Evolutionary conservation across 140 eudicot genomes (phyloP).

Genomic region (Cichorium intybus): DNA sequence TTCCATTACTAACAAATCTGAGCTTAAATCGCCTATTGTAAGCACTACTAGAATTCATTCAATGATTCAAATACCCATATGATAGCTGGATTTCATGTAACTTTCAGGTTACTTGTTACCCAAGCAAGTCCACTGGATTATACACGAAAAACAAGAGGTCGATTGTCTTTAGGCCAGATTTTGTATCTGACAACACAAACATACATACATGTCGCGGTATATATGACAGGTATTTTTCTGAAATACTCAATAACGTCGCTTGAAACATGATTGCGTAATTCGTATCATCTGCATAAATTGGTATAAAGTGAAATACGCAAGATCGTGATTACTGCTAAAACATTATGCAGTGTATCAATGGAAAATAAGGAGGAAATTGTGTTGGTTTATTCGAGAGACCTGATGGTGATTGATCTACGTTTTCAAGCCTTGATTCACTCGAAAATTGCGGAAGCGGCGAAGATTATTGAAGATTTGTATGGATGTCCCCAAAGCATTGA

Average conservation of each 20-base stretch:
- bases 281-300: too few relatives aligned
- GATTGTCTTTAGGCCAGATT: constrained; percentile 83
- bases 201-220: constrained; percentile 78
- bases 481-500: constrained; percentile 84
- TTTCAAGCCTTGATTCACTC: constrained; percentile 58
- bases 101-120: constrained; percentile 80
- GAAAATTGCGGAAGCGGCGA: constrained; percentile 67
- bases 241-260: too few relatives aligned
- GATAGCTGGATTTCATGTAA: constrained; percentile 9
- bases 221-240: constrained; percentile 78
- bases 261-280: background rate
- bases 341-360: constrained; percentile 63
- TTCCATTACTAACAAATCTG: constrained; percentile 59
- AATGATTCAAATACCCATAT: background rate
- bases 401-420: constrained; percentile 45
- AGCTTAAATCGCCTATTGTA: constrained; percentile 68
- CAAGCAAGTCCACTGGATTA: constrained; percentile 87
- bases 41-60: constrained; percentile 14
- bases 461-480: constrained; percentile 65
- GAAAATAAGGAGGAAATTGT: constrained; percentile 79
- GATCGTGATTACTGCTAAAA: background rate
- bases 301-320: background rate
- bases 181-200: constrained; percentile 63
- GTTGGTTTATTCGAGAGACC: constrained; percentile 74
- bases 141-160: constrained; percentile 62